Conservation (phyloP, 768 basidiomycete species). For the Tricholoma bakamatsutake region DNA sequence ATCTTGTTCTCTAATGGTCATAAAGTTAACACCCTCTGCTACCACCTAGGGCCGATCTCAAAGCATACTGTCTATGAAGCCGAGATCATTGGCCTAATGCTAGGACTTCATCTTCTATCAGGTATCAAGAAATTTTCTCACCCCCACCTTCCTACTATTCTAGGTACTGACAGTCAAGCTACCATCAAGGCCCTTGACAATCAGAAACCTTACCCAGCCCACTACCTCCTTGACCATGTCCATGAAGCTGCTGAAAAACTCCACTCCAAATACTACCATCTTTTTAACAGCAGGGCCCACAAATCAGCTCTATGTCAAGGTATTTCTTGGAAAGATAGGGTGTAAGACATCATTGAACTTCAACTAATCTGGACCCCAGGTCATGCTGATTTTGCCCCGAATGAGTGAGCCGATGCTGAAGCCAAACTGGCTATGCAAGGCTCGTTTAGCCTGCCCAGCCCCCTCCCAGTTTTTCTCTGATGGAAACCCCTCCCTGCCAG, state of each 20-base stretch:
- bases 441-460: not conserved
- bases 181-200: too few relatives aligned
- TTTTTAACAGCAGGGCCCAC: not conserved
- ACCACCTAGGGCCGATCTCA: not conserved
- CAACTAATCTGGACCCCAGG: conserved; percentile 8
- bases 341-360: not conserved
- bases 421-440: conserved; percentile 7
- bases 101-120: conserved; percentile 6
- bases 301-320: not conserved
- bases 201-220: not conserved
- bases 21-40: not conserved
- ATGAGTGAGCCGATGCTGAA: conserved; percentile 6
- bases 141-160: not conserved
- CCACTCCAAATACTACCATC: not conserved
- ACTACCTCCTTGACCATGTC: conserved; percentile 5
- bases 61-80: conserved; percentile 6
- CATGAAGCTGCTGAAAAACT: conserved; percentile 1
- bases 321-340: not conserved
- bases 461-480: conserved; percentile 3
- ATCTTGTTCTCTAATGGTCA: not conserved
- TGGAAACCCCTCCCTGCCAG: conserved; percentile 11
- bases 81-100: conserved; percentile 4
- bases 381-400: conserved; percentile 8
- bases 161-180: not conserved
- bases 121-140: not conserved